These are phyloP conservation scores for Candida maris DNA, from an alignment of 805 yeast genomes.

Conservation along the genomic window DNA sequence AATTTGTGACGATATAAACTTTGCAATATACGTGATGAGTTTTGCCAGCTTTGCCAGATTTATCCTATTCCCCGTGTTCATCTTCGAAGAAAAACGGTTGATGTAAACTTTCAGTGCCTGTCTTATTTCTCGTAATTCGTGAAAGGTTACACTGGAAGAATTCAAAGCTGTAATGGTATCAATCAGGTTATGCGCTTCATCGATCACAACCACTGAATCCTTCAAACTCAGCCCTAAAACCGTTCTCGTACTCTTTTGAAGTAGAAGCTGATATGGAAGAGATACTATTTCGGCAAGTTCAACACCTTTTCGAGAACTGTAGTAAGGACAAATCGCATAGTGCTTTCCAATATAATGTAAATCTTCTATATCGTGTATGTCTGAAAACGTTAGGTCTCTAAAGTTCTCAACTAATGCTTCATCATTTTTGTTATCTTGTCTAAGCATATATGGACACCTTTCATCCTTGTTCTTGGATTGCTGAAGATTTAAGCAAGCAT, in stretches of 20 bases:
- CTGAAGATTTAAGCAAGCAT: constrained; percentile 74
- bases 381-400: constrained; percentile 51
- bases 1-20: constrained; percentile 39
- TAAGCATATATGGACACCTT: constrained; percentile 42
- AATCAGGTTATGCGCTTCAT: constrained; percentile 87
- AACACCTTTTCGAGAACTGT: constrained; percentile 58
- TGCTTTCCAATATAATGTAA: constrained; percentile 55
- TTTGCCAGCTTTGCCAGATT: constrained; percentile 61
- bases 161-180: constrained; percentile 71
- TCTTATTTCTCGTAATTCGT: constrained; percentile 45
- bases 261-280: constrained; percentile 77
- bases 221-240: constrained; percentile 55
- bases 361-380: constrained; percentile 77
- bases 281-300: constrained; percentile 70
- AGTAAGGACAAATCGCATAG: constrained; percentile 74
- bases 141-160: constrained; percentile 53
- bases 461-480: constrained; percentile 24
- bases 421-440: constrained; percentile 29
- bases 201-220: constrained; percentile 71
- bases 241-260: constrained; percentile 58
- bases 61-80: constrained; percentile 70
- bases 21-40: constrained; percentile 47
- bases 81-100: constrained; percentile 54
- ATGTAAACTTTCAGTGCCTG: constrained; percentile 53
- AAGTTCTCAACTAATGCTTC: constrained; percentile 38